Percentiles rank a stretch among this genome's conserved stretches.
Conservation (phyloP, 2,329 filamentous ascomycete genomes). For the Pezizomycotina sp. region DNA sequence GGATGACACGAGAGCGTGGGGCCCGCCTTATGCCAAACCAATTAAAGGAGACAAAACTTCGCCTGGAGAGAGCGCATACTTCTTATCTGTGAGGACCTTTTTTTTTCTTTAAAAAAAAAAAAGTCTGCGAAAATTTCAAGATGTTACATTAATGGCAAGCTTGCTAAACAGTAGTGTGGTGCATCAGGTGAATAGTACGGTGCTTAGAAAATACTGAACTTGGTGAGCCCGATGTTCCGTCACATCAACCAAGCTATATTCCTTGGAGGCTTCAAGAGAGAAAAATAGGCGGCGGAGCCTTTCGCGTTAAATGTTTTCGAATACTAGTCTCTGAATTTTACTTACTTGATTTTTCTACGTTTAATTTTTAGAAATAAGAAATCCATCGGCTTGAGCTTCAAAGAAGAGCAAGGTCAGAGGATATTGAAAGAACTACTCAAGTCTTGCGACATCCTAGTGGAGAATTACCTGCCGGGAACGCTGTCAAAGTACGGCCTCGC, state of each 20-base stretch:
- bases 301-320: too few relatives aligned
- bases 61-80: slow-evolving; percentile 87
- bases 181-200: slow-evolving; percentile 6
- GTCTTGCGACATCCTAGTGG: slow-evolving; percentile 80
- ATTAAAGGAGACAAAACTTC: slow-evolving; percentile 41
- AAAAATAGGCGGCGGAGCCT: too few relatives aligned
- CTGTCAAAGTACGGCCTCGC: slow-evolving; percentile 85
- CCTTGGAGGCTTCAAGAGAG: too few relatives aligned
- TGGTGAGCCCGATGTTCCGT: too few relatives aligned
- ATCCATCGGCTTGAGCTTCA: slow-evolving; percentile 79
- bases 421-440: slow-evolving; percentile 73
- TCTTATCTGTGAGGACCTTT: slow-evolving; percentile 52
- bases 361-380: slow-evolving; percentile 84
- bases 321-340: neutral
- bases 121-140: neutral
- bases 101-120: neutral
- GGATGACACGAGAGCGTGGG: slow-evolving; percentile 93
- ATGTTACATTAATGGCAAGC: neutral
- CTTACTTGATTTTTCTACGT: slow-evolving; percentile 2
- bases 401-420: slow-evolving; percentile 63
- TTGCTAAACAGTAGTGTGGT: slow-evolving; percentile 3
- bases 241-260: too few relatives aligned
- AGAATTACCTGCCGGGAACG: slow-evolving; percentile 86
- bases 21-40: slow-evolving; percentile 78
- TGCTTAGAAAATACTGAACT: neutral